Percentiles rank a stretch among this genome's conserved stretches.
phyloP scores from a whole-genome alignment of 495 filamentous ascomycete genomes.

The Xeromyces bisporus region DNA sequence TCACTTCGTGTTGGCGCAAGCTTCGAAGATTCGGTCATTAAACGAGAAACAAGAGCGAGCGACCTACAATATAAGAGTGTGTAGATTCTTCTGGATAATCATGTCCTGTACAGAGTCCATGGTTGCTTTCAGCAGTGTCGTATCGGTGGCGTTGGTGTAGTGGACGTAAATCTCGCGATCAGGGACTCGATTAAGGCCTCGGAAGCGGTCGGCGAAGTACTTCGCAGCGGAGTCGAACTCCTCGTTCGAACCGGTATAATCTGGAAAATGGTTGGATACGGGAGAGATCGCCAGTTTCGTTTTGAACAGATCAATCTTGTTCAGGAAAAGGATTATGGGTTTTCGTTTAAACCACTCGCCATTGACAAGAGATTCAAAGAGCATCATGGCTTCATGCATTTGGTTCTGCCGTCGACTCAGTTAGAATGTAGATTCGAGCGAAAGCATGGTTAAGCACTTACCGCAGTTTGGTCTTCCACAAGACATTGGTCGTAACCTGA shows the following conservation, averaged over 20 bases:
- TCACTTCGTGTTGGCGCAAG: constrained; percentile 6
- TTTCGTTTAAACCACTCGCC: constrained; percentile 96
- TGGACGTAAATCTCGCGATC: constrained; percentile 85
- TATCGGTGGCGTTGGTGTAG: constrained; percentile 89
- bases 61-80: constrained; percentile 71
- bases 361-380: constrained; percentile 95
- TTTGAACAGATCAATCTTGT: constrained; percentile 98
- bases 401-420: constrained; percentile 56
- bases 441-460: too few relatives aligned
- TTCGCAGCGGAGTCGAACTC: constrained; percentile 48
- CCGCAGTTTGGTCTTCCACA: constrained; percentile 92
- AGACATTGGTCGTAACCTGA: constrained; percentile 95
- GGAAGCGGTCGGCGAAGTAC: constrained; percentile 85
- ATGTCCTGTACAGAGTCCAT: constrained; percentile 97
- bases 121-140: constrained; percentile 87
- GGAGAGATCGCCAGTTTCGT: constrained; percentile 67
- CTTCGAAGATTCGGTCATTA: constrained; percentile 11
- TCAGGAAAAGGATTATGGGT: constrained; percentile 91
- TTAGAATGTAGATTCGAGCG: too few relatives aligned
- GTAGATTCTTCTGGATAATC: constrained; percentile 96
- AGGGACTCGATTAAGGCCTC: constrained; percentile 66
- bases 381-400: constrained; percentile 98
- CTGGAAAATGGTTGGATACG: constrained; percentile 82
- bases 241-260: constrained; percentile 50
- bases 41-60: neutral